Percentiles rank a stretch among this genome's conserved stretches.
These are phyloP conservation scores for Stylonectria norvegica DNA, from an alignment of 2,329 filamentous ascomycete genomes.

Conservation along the genomic window DNA sequence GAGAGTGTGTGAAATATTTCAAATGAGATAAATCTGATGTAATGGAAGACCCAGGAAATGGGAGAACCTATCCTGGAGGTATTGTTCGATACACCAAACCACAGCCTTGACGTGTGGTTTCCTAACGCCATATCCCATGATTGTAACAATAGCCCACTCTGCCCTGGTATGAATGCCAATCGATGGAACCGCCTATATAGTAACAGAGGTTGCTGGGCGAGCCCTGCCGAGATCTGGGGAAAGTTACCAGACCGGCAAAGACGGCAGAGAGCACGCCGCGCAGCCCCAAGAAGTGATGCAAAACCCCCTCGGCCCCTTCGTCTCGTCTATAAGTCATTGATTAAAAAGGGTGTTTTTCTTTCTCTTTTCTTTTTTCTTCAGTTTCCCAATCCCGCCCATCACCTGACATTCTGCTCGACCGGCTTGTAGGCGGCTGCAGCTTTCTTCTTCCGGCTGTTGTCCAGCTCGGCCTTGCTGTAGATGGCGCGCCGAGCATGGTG, in stretches of 20 bases:
- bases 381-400: conserved; percentile 11
- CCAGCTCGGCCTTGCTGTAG: conserved; percentile 56
- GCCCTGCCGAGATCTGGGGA: conserved; percentile 10
- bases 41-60: background rate
- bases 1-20: too few relatives aligned
- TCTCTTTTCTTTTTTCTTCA: too few relatives aligned
- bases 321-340: conserved; percentile 27
- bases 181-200: conserved; percentile 12
- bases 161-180: background rate
- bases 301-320: conserved; percentile 14
- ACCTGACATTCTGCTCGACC: conserved; percentile 31
- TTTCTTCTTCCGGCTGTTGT: conserved; percentile 40
- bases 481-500: conserved; percentile 54
- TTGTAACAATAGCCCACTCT: conserved; percentile 20
- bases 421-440: conserved; percentile 34
- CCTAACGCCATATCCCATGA: conserved; percentile 15
- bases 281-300: conserved; percentile 17
- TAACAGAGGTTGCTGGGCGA: conserved; percentile 14
- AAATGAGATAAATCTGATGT: too few relatives aligned
- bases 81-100: background rate
- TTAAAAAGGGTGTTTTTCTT: conserved; percentile 17
- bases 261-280: conserved; percentile 11
- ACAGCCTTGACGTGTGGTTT: conserved; percentile 11
- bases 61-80: conserved; percentile 4
- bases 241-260: conserved; percentile 6